phyloP scores from a whole-genome alignment of 176 grass and related monocot genomes.

The Oryza glaberrima region DNA sequence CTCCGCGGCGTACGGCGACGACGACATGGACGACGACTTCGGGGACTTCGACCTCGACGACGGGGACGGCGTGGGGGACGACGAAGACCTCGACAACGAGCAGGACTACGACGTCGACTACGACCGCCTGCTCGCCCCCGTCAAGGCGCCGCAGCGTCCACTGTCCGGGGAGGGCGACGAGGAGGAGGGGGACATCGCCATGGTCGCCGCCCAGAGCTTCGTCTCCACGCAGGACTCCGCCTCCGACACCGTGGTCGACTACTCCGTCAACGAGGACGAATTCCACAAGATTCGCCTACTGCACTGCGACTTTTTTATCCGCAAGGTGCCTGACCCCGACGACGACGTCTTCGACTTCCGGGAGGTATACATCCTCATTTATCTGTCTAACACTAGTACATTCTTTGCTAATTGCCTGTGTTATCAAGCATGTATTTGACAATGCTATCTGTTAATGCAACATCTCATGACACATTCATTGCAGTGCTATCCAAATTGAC shows the following conservation, averaged over 20 bases:
- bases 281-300: constrained; percentile 88
- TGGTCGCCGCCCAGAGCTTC: constrained; percentile 71
- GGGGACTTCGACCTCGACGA: constrained; percentile 68
- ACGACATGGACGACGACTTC: constrained; percentile 77
- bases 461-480: constrained; percentile 20
- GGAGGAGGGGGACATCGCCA: constrained; percentile 62
- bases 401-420: not conserved
- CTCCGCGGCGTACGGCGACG: constrained; percentile 54
- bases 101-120: constrained; percentile 99
- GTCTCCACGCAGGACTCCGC: constrained; percentile 74
- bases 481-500: not conserved
- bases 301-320: constrained; percentile 88
- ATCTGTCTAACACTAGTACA: not conserved
- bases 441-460: not conserved
- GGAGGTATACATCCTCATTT: constrained; percentile 49
- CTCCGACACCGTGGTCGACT: constrained; percentile 81
- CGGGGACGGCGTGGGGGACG: constrained; percentile 63
- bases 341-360: constrained; percentile 91
- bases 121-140: constrained; percentile 65
- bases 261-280: constrained; percentile 83
- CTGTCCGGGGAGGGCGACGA: not conserved
- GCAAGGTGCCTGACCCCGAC: constrained; percentile 74
- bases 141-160: constrained; percentile 7
- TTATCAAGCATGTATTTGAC: not conserved
- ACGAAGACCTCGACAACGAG: constrained; percentile 85